Conservation (phyloP, 225 moss, liverwort and hornwort species). For the Lunularia cruciata region DNA sequence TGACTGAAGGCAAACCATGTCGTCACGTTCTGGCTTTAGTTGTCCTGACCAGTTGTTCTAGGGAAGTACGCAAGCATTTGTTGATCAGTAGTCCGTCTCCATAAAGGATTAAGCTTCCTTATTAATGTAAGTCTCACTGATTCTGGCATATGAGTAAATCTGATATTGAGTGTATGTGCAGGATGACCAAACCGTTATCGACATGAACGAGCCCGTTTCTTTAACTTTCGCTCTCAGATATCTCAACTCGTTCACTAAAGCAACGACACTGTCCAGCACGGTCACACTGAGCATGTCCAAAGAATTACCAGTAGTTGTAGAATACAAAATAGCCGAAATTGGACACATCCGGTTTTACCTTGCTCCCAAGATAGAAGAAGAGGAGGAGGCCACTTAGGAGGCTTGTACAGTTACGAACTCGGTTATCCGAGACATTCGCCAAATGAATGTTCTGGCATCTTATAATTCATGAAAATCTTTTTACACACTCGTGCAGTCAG, state of each 20-base stretch:
- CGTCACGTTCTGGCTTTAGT: not conserved
- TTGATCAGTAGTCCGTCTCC: not conserved
- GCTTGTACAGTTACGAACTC: too few relatives aligned
- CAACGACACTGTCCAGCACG: constrained; percentile 56
- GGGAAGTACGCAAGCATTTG: not conserved
- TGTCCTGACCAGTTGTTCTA: not conserved
- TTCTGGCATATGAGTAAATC: constrained; percentile 41
- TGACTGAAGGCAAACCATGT: too few relatives aligned
- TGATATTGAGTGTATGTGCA: too few relatives aligned
- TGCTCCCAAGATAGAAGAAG: constrained; percentile 76
- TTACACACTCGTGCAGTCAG: too few relatives aligned
- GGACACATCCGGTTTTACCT: constrained; percentile 67
- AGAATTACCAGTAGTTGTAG: constrained; percentile 68
- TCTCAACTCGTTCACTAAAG: constrained; percentile 72
- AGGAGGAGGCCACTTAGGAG: constrained; percentile 43
- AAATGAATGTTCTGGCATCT: too few relatives aligned
- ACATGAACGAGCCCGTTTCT: constrained; percentile 67
- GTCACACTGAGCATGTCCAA: constrained; percentile 76
- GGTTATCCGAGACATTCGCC: too few relatives aligned
- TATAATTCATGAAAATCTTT: too few relatives aligned
- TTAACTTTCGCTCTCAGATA: constrained; percentile 71
- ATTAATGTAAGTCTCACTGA: not conserved
- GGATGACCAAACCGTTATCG: constrained; percentile 59
- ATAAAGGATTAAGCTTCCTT: not conserved
- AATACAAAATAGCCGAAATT: constrained; percentile 76